Evolutionary conservation across 164 flowering plant genomes (phyloP).

Genomic region (Vitis cinerea): DNA sequence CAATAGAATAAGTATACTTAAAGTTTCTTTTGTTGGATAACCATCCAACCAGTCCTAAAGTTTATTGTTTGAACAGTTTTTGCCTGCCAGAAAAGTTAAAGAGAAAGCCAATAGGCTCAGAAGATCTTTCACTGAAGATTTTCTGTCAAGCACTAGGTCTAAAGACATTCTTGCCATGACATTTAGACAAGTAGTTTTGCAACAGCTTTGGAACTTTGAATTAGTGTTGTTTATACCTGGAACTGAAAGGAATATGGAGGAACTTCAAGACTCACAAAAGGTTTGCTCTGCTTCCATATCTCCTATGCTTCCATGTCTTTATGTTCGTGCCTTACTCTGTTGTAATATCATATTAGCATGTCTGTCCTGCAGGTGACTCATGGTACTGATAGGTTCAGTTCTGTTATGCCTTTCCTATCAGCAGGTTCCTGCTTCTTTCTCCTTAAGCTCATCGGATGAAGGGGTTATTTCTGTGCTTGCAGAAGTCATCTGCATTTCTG

Average conservation of each 20-base stretch:
- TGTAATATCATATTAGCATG: conserved; percentile 27
- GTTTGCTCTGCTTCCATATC: conserved; percentile 31
- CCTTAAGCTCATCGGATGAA: conserved; percentile 68
- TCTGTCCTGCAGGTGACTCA: conserved; percentile 50
- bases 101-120: conserved; percentile 73
- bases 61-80: conserved; percentile 47
- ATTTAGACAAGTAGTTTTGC: conserved; percentile 84
- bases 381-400: conserved; percentile 64
- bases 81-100: conserved; percentile 74
- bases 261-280: conserved; percentile 76
- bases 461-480: conserved; percentile 63
- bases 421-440: conserved; percentile 67
- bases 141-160: conserved; percentile 40
- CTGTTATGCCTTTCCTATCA: conserved; percentile 59
- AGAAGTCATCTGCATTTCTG: conserved; percentile 68
- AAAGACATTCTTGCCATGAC: conserved; percentile 86
- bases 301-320: conserved; percentile 2
- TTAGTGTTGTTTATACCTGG: conserved; percentile 65
- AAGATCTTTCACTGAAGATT: conserved; percentile 45
- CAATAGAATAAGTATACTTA: too few species aligned
- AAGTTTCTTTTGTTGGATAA: not conserved
- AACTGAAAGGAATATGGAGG: conserved; percentile 66
- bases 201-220: conserved; percentile 72
- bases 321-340: conserved; percentile 6
- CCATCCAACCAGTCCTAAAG: not conserved